These are phyloP conservation scores for Xylaria arbuscula DNA, from an alignment of 2,329 filamentous ascomycete species.

Conservation along the genomic window DNA sequence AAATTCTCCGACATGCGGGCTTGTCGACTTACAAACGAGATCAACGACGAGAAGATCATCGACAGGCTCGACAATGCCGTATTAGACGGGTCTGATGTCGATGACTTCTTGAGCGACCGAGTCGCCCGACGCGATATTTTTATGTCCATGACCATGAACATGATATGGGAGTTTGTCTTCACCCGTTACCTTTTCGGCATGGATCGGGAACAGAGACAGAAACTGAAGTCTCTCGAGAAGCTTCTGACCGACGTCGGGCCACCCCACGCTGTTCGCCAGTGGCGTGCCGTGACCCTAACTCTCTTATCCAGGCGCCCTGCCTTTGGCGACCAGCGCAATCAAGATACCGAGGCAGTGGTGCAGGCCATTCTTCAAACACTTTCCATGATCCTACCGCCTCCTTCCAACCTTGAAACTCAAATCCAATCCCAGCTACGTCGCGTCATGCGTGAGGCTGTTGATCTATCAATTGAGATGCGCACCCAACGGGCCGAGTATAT, in stretches of 20 bases:
- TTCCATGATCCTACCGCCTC: slow-evolving; percentile 86
- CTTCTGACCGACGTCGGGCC: slow-evolving; percentile 89
- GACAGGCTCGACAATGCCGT: slow-evolving; percentile 94
- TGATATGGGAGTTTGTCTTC: slow-evolving; percentile 99
- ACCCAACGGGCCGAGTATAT: slow-evolving; percentile 97
- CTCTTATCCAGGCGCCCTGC: slow-evolving; percentile 81
- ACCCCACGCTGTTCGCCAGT: slow-evolving; percentile 89
- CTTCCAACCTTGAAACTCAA: slow-evolving; percentile 80
- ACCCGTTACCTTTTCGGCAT: slow-evolving; percentile 98
- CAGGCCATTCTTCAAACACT: slow-evolving; percentile 89
- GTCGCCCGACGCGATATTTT: slow-evolving; percentile 92
- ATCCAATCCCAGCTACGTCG: slow-evolving; percentile 86
- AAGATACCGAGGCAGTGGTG: slow-evolving; percentile 95
- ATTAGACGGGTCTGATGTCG: slow-evolving; percentile 92
- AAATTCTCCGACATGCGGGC: slow-evolving; percentile 95
- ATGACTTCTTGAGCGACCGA: slow-evolving; percentile 86
- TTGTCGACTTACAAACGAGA: slow-evolving; percentile 83
- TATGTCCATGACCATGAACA: slow-evolving; percentile 98
- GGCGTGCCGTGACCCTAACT: slow-evolving; percentile 94
- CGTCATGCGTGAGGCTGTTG: slow-evolving; percentile 88
- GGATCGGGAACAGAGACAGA: slow-evolving; percentile 97
- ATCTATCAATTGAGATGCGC: slow-evolving; percentile 95
- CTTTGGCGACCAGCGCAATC: slow-evolving; percentile 85
- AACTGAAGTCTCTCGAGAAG: slow-evolving; percentile 96
- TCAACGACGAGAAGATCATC: slow-evolving; percentile 92